Percentiles rank a stretch among this genome's conserved stretches.
Conservation (phyloP, 768 basidiomycete species). For the Clitopilus hobsonii region DNA sequence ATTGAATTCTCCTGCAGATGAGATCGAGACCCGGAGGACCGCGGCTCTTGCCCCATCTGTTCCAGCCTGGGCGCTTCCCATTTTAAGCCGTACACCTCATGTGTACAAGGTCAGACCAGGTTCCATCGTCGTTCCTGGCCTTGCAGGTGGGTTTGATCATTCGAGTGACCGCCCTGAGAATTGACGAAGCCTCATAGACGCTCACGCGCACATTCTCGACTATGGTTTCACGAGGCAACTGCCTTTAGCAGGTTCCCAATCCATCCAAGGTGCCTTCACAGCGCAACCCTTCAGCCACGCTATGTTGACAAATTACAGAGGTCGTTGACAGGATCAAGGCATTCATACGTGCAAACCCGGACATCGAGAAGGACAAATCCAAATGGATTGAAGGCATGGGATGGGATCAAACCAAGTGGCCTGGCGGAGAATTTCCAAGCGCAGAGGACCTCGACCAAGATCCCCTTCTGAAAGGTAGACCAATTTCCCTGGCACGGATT, state of each 20-base stretch:
- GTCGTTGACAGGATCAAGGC: constrained; percentile 54
- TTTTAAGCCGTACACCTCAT: constrained; percentile 1
- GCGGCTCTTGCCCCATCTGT: constrained; percentile 1
- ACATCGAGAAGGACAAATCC: constrained; percentile 44
- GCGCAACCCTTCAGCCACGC: not conserved
- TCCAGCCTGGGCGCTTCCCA: constrained; percentile 6
- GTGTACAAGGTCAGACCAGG: constrained; percentile 14
- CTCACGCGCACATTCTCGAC: constrained; percentile 73
- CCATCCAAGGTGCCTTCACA: constrained; percentile 47
- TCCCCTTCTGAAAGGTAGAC: constrained; percentile 58
- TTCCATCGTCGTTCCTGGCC: constrained; percentile 64
- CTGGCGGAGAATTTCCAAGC: constrained; percentile 58
- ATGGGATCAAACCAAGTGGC: constrained; percentile 91
- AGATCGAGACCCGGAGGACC: constrained; percentile 5
- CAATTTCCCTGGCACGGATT: constrained; percentile 70
- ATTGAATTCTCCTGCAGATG: constrained; percentile 7
- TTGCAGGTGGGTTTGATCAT: constrained; percentile 47
- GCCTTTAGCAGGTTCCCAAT: constrained; percentile 51
- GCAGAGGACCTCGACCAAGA: constrained; percentile 78
- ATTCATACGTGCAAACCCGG: constrained; percentile 56
- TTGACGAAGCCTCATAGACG: constrained; percentile 38
- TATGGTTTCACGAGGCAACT: constrained; percentile 72
- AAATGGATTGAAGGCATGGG: constrained; percentile 84
- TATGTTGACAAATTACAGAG: constrained; percentile 39
- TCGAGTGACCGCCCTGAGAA: not conserved